A percentile compares a stretch with the other conserved stretches of the same genome.
Conservation (phyloP, 371 early-diverging fungal genomes). For the Polyrhizophydium stewartii region DNA sequence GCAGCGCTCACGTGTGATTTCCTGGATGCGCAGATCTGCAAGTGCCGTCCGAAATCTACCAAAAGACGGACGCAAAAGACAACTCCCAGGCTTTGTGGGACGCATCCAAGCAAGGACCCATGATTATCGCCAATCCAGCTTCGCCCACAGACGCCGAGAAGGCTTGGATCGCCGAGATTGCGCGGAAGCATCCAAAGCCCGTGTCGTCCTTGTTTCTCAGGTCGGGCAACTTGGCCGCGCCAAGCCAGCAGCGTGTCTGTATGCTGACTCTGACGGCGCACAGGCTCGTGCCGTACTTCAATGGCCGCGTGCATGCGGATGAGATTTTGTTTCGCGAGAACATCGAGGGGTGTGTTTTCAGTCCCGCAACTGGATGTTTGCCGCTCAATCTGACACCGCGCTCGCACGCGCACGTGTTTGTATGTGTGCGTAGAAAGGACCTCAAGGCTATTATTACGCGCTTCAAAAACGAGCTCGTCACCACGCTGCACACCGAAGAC, state of each 20-base stretch:
- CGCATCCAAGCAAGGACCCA: no score
- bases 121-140: slow-evolving; percentile 46
- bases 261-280: background rate
- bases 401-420: no score
- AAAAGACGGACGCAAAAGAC: no score
- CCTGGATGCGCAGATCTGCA: no score
- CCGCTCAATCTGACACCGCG: no score
- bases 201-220: slow-evolving; percentile 49
- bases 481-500: slow-evolving; percentile 2
- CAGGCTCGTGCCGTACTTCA: slow-evolving; percentile 69
- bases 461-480: slow-evolving; percentile 10
- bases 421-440: slow-evolving; percentile 9
- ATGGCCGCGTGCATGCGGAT: slow-evolving; percentile 75
- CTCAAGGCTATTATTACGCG: slow-evolving; percentile 3
- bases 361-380: no score
- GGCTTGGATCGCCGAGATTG: slow-evolving; percentile 46
- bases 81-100: no score
- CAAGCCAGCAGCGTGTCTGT: background rate
- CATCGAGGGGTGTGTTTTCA: slow-evolving; percentile 21
- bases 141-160: slow-evolving; percentile 43
- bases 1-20: no score
- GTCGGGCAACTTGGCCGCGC: slow-evolving; percentile 24
- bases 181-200: slow-evolving; percentile 37
- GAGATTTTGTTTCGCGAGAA: slow-evolving; percentile 79
- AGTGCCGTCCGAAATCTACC: no score